Evolutionary conservation across 2,329 filamentous ascomycete species (phyloP), one percentile per base, ranked within the genome.

Genomic region (Ascochyta pisi): DNA sequence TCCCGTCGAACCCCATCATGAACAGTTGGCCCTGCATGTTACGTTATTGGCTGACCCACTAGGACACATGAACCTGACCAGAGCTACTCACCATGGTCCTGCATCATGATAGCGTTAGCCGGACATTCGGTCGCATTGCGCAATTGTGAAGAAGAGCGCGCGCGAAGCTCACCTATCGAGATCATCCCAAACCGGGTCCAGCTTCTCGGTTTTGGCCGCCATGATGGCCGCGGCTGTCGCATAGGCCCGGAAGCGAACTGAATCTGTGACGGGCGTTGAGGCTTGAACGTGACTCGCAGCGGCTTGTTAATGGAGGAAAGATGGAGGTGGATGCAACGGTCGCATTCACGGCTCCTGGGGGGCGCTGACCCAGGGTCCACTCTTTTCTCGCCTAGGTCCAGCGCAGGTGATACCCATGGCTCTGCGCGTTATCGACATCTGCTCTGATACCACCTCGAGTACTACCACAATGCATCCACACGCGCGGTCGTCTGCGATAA

Each of bases 1-100:
- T 91, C 58, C 91, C 91, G 81, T 95, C 90, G 82, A 91, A 96
- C 74, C 90, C 90, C 88, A 92, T 91, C 75, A 90, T 89, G 75
- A 92, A 82, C 80, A 88, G 84, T 81, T 92, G 89, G 58, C 89
- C 89, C 80, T 91, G 87, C 82, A 86, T 88, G 69, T 58, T 63
- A 63, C 64, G 47, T 55, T 45, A 58, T 71, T 68, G 73, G 69
- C 65, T 60, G 61, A 53, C 58, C 46, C 63, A 62, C 51, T 49
- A 50, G 50, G 64, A 53, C 46, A 56, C 46, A 57, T 54, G 51
- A 37, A 43, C 22, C 49, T 46, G 54, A 51, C 52, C 57, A 27
- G 50, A 53, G 57, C 61, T 60, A 70, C 72, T 61, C 66, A 77
- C 79, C 69, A 82, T 74, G 51, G 78, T 78, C 71, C 77, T 80